Conservation (phyloP, 2,329 filamentous ascomycete species). For the Ascochyta viciae-villosae region DNA sequence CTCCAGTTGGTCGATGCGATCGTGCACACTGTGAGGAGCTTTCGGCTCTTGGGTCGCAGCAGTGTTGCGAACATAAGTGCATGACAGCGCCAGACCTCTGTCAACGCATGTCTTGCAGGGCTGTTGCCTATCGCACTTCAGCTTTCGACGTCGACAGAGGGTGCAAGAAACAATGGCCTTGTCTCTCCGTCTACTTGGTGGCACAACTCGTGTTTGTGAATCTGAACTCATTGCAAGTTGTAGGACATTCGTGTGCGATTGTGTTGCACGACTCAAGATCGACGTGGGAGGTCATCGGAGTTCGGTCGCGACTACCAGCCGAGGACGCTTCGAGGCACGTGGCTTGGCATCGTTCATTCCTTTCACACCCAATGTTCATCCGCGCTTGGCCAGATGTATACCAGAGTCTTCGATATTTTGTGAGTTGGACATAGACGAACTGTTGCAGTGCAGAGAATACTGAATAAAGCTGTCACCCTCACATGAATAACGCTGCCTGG, state of each 20-base stretch:
- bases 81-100: slow-evolving; percentile 45
- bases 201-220: slow-evolving; percentile 25
- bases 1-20: slow-evolving; percentile 47
- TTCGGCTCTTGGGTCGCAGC: slow-evolving; percentile 32
- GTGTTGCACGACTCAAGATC: not conserved
- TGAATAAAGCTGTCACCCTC: no score
- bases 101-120: slow-evolving; percentile 48
- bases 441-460: no score
- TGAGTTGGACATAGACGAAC: not conserved
- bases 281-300: not conserved
- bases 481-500: no score
- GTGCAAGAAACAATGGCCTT: slow-evolving; percentile 38
- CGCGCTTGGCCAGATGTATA: not conserved
- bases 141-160: slow-evolving; percentile 25
- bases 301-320: slow-evolving; percentile 2
- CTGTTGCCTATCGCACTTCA: slow-evolving; percentile 48
- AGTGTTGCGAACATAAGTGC: slow-evolving; percentile 36
- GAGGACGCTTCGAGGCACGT: not conserved
- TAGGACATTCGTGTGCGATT: not conserved
- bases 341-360: not conserved
- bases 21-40: slow-evolving; percentile 41
- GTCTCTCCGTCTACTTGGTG: slow-evolving; percentile 37
- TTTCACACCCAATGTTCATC: not conserved
- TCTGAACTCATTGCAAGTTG: slow-evolving; percentile 25
- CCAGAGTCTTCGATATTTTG: not conserved